These are phyloP conservation scores for Pseudotsuga menziesii DNA, from an alignment of 75 land plant species.

Conservation along the genomic window DNA sequence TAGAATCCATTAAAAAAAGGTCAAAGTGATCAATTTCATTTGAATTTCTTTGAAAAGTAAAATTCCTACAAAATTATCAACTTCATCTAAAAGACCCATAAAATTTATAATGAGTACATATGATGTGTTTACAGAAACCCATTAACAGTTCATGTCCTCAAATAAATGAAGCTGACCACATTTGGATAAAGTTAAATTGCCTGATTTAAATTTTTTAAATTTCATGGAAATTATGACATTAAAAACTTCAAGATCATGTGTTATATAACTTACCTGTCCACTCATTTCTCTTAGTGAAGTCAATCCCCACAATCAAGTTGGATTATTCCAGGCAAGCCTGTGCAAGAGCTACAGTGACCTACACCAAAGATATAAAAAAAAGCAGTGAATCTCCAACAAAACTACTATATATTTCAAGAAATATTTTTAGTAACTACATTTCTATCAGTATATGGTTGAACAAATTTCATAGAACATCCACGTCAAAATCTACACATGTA, in stretches of 20 bases:
- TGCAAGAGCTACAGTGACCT: slow-evolving; percentile 56
- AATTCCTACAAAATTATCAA: background rate
- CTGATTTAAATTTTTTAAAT: too few species aligned
- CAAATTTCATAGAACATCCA: background rate
- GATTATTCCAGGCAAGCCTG: slow-evolving; percentile 64
- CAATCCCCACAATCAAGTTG: slow-evolving; percentile 68
- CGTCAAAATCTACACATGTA: too few species aligned
- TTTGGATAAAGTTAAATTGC: too few species aligned
- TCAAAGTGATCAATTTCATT: background rate
- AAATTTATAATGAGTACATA: background rate
- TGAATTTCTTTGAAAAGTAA: background rate
- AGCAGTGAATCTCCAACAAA: background rate
- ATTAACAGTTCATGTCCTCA: background rate
- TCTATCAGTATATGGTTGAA: background rate
- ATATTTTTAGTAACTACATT: background rate
- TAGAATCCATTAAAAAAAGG: background rate
- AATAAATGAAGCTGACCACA: background rate
- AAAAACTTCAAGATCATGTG: too few species aligned
- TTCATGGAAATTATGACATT: too few species aligned
- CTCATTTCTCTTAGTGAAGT: slow-evolving; percentile 75
- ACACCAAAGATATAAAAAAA: background rate
- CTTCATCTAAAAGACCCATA: background rate
- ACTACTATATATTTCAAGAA: background rate
- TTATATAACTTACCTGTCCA: slow-evolving; percentile 50
- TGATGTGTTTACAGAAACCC: background rate